These are phyloP conservation scores for Ampelomyces quisqualis DNA, from an alignment of 2,329 filamentous ascomycete species.

Conservation along the genomic window DNA sequence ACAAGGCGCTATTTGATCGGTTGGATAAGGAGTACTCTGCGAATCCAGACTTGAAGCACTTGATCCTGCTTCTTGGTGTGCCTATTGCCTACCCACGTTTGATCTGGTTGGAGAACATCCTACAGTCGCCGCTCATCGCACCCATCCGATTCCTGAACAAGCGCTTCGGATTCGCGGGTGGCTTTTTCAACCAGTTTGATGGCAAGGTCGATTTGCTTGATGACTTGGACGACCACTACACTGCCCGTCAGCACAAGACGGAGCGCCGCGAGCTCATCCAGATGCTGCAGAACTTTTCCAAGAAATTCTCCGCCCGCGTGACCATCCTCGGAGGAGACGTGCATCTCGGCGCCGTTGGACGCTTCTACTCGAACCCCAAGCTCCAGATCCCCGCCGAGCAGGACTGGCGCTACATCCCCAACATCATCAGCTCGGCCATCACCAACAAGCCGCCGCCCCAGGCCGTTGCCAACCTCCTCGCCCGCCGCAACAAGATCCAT, in stretches of 20 bases:
- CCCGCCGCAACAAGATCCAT: constrained; percentile 65
- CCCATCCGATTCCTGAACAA: constrained; percentile 88
- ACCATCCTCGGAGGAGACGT: constrained; percentile 66
- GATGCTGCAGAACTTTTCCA: constrained; percentile 61
- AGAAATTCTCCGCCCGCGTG: constrained; percentile 57
- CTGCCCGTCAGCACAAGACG: constrained; percentile 83
- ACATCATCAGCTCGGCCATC: constrained; percentile 65
- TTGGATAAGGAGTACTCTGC: constrained; percentile 54
- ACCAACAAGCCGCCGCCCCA: constrained; percentile 68
- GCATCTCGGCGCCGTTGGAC: constrained; percentile 62
- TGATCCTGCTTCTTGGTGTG: constrained; percentile 65
- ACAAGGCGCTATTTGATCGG: constrained; percentile 61
- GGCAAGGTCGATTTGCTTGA: constrained; percentile 68
- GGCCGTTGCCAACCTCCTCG: constrained; percentile 64
- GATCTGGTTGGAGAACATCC: constrained; percentile 94
- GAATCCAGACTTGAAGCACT: constrained; percentile 61
- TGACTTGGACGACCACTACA: constrained; percentile 74
- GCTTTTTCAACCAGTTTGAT: constrained; percentile 91
- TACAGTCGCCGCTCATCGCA: constrained; percentile 81
- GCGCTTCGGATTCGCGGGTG: constrained; percentile 81
- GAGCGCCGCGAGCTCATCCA: constrained; percentile 76
- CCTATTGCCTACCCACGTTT: constrained; percentile 73
- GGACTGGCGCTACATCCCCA: constrained; percentile 65
- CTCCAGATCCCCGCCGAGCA: constrained; percentile 57
- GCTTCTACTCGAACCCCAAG: constrained; percentile 64